Conservation (phyloP, 2,329 filamentous ascomycete genomes). For the Cordyceps tenuipes region DNA sequence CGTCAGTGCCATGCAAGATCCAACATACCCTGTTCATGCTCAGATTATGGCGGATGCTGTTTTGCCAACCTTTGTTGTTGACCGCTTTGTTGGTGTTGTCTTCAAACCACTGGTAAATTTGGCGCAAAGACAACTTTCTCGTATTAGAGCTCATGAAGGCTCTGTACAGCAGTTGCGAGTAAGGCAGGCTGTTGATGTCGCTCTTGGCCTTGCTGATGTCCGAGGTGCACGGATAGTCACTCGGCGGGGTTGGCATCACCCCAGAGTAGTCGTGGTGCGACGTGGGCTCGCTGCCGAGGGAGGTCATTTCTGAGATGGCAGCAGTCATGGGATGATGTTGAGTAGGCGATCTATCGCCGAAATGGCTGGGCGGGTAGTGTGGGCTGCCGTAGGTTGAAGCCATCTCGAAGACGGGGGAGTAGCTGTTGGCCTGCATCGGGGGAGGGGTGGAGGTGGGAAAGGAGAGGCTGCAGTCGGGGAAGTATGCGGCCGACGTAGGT, state of each 20-base stretch:
- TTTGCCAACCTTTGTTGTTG: constrained; percentile 81
- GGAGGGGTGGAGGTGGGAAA: not conserved
- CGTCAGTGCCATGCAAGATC: not conserved
- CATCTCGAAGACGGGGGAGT: not conserved
- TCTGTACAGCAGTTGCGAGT: constrained; percentile 71
- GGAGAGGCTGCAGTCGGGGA: not conserved
- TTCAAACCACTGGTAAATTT: constrained; percentile 87
- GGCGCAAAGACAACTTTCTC: constrained; percentile 68
- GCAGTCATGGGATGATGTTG: not conserved
- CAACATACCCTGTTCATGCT: constrained; percentile 80
- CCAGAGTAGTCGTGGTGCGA: not conserved
- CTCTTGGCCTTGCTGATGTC: not conserved
- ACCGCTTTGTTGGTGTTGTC: constrained; percentile 72
- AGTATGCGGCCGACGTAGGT: not conserved
- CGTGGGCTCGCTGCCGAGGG: not conserved
- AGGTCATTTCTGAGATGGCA: not conserved
- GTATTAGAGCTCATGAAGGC: constrained; percentile 61
- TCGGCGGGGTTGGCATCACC: not conserved
- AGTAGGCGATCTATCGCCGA: not conserved
- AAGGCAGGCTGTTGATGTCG: constrained; percentile 40
- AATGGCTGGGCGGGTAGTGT: not conserved
- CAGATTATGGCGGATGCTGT: constrained; percentile 89
- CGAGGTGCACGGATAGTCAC: not conserved
- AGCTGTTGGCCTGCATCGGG: constrained; percentile 1
- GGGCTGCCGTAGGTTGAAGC: not conserved